Base-by-base conservation (phyloP, 345 rosid genomes). In the Bretschneidera sinensis region DNA sequence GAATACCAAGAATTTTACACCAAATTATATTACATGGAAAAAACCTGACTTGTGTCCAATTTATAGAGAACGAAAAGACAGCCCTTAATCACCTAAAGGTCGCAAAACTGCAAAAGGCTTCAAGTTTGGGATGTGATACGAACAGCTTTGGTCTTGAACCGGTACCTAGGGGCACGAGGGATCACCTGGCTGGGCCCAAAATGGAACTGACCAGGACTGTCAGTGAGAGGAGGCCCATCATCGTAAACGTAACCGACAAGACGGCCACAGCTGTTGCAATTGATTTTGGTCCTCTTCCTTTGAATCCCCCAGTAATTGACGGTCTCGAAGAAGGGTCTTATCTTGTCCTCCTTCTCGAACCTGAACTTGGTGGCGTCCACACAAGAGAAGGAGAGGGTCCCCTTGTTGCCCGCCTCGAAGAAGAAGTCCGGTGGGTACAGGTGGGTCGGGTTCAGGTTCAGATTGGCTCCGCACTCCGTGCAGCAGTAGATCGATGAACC, bases 351-450 rank as follows among this genome's bases (percentile, higher is more conserved):
- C 65, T 84, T 81, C 58, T 85, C 79, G 69, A 92, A 80, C 14
- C 74, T 71, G 84, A 92, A 85, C 61, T 79, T 85, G 52, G 85
- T 66, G 69, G 81, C 15, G 83, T 92, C 92, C 60, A 87, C 57
- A 60, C 68, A 59, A 57, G 97, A 68, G 83, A 89, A 92, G 20
- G 96, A 92, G 34, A 83, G 64, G 8, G 96, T 74, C 56, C 79
- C 83, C 63, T 89, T 89, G 88, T 89, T 89, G 1, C 97, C 98
- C 21, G 98, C 98, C 67, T 86, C 96, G 81, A 92, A 89, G 79
- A 79, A 92, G 85, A 84, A 77, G 62, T 81, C 88, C 0, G 82
- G 68, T 1, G 97, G 96, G 58, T 75, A 89, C 53, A 92, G 74
- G 61, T 78, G 79, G 66, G 28, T 39, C 9, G 81, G 66, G 69